phyloP scores from a whole-genome alignment of 257 asterid species.

The Lithospermum erythrorhizon region DNA sequence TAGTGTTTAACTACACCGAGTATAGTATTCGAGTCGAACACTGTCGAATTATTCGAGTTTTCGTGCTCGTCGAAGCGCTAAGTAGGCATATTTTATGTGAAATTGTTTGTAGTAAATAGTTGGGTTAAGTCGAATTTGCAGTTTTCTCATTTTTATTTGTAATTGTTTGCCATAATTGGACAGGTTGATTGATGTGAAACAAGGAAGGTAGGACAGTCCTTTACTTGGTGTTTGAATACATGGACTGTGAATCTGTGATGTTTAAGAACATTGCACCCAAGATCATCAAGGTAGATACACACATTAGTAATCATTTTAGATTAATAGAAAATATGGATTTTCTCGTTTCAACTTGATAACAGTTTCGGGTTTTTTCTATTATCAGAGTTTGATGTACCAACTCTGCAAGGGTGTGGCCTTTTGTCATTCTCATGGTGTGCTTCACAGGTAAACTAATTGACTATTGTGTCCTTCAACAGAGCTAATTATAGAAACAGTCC shows the following conservation, averaged over 20 bases:
- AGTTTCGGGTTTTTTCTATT: background rate
- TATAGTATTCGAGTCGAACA: too few relatives aligned
- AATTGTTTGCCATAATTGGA: background rate
- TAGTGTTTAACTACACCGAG: too few relatives aligned
- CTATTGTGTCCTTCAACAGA: too few relatives aligned
- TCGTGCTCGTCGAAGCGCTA: too few relatives aligned
- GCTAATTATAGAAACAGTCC: too few relatives aligned
- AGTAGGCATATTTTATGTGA: too few relatives aligned
- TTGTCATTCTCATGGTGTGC: conserved; percentile 45
- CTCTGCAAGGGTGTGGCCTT: background rate
- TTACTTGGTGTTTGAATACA: conserved; percentile 74
- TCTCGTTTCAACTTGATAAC: too few relatives aligned
- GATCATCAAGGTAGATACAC: background rate
- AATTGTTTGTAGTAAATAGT: too few relatives aligned
- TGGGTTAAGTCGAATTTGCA: too few relatives aligned
- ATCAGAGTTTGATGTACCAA: background rate
- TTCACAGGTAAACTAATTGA: conserved; percentile 22
- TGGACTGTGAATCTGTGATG: conserved; percentile 76
- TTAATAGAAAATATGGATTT: too few relatives aligned
- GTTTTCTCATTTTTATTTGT: background rate
- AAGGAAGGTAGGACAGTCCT: conserved; percentile 78
- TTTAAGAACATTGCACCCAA: conserved; percentile 18
- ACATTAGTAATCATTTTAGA: too few relatives aligned
- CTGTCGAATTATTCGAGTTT: too few relatives aligned
- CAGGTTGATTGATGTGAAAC: conserved; percentile 78